A percentile compares a stretch with the other conserved stretches of the same genome.
phyloP scores from a whole-genome alignment of 1,139 yeast genomes.

The Yamadazyma diospyri region DNA sequence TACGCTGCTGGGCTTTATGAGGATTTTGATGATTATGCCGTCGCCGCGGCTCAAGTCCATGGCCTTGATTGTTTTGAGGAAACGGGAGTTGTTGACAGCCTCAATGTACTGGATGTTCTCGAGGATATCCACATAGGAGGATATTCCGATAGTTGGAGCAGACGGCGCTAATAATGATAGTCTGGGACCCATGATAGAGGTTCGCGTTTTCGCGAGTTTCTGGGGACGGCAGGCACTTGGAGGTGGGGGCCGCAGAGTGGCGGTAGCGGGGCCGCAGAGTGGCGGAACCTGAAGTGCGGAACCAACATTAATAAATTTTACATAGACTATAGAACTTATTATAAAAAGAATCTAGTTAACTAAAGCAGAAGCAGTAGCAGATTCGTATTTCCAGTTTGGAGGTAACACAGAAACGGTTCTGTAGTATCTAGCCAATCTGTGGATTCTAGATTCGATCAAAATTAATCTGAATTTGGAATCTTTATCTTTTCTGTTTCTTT shows the following conservation, averaged over 20 bases:
- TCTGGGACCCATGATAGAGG: conserved; percentile 70
- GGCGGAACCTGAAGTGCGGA: no score
- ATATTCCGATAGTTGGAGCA: conserved; percentile 87
- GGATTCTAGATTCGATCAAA: conserved; percentile 99
- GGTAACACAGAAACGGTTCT: conserved; percentile 98
- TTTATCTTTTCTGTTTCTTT: conserved; percentile 99
- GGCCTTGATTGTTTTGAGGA: conserved; percentile 83
- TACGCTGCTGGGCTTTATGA: conserved; percentile 62
- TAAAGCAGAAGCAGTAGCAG: conserved; percentile 99
- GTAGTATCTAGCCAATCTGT: conserved; percentile 99
- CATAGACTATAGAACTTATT: conserved; percentile 6
- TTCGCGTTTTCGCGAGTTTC: neutral
- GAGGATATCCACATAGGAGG: conserved; percentile 81
- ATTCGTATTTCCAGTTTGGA: conserved; percentile 99
- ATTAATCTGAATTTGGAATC: conserved; percentile 99
- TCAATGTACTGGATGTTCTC: conserved; percentile 71
- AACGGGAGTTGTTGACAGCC: conserved; percentile 71
- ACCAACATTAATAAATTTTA: conserved; percentile 8
- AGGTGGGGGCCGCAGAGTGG: no score
- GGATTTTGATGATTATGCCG: conserved; percentile 68
- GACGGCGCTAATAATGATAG: conserved; percentile 83
- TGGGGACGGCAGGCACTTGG: conserved; percentile 1
- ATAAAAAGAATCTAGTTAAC: conserved; percentile 65
- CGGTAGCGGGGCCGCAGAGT: no score
- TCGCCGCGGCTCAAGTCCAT: conserved; percentile 58